Conservation (phyloP, 2,329 filamentous ascomycete species). For the Venturia carpophila region DNA sequence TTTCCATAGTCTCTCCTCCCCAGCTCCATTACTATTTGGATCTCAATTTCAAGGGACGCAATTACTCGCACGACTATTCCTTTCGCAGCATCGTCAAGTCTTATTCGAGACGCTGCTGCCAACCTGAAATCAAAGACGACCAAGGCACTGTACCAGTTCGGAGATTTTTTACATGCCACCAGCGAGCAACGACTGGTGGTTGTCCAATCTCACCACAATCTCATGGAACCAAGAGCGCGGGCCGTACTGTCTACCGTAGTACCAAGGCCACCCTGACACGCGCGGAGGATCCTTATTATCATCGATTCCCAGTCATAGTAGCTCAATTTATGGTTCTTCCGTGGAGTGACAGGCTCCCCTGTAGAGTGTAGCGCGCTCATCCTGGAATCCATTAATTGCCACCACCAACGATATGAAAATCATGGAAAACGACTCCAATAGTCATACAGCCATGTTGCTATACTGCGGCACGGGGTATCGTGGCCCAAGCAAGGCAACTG, state of each 20-base stretch:
- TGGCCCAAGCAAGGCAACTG: not conserved
- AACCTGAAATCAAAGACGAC: not conserved
- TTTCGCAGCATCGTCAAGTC: not conserved
- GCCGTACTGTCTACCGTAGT: not conserved
- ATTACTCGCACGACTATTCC: constrained; percentile 1
- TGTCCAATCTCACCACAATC: not conserved
- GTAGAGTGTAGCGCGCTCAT: not conserved
- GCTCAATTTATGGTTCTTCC: constrained; percentile 11
- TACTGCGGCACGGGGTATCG: too few species aligned
- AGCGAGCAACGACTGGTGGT: constrained; percentile 5
- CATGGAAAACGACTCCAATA: not conserved
- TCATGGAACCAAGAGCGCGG: constrained; percentile 1
- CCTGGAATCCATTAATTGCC: not conserved
- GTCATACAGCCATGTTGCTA: not conserved
- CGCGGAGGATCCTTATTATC: not conserved
- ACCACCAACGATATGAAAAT: not conserved
- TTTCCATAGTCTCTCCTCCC: not conserved
- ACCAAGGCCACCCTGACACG: not conserved
- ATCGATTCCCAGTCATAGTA: constrained; percentile 10
- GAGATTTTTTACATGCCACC: not conserved
- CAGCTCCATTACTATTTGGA: not conserved
- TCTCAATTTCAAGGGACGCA: not conserved
- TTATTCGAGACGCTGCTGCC: not conserved
- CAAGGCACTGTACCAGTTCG: constrained; percentile 3
- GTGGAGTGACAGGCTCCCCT: not conserved